Evolutionary conservation across 352 stramenopile species (phyloP), one percentile per base, ranked within the genome.

Genomic region (Elongisporangium senticosum): DNA sequence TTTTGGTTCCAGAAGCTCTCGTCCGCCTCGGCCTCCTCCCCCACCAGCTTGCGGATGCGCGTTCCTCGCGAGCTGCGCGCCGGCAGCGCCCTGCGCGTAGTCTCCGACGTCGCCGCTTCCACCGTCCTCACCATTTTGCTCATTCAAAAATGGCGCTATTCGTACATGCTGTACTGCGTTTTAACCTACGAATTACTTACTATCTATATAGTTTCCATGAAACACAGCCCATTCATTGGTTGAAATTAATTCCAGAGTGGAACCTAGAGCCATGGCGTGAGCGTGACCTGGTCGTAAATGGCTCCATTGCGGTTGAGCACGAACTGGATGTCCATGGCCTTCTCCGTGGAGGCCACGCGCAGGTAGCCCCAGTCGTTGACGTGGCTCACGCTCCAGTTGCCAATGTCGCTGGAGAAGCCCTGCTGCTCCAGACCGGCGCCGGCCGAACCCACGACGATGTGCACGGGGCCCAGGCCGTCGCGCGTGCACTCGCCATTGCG

Each of bases 1-100:
- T 79, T 65, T 70, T 96, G 87, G 10, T 77, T 75, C 88, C 88
- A 96, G 65, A 96, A 96, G 19, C 82, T 79, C 52, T 88, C 83
- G 55, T 96, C 88, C 0, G 86, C 86, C 59, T 96, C 88, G 6
- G 86, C 86, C 17, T 90, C 88, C 55, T 96, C 88, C 15, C 88
- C 88, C 7, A 94, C 72, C 22, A 96, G 83, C 61, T 92, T 88
- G 55, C 76, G 68, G 63, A 96, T 95, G 54, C 87, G 83, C 40
- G 70, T 77, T 21, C 86, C 86, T 13, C 86, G 79, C 55, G 81
- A 93, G 28, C 62, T 72, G 19, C 86, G 81, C 33, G 71, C 54
- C 47, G 86, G 86, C 3, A 96, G 74, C 62, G 69, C 58, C 58
- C 75, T 84, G 17, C 61, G 69, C 15, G 20, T 21, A 17, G 58